Base-by-base conservation (phyloP, 371 early-diverging fungal genomes). In the Circinella minor region DNA sequence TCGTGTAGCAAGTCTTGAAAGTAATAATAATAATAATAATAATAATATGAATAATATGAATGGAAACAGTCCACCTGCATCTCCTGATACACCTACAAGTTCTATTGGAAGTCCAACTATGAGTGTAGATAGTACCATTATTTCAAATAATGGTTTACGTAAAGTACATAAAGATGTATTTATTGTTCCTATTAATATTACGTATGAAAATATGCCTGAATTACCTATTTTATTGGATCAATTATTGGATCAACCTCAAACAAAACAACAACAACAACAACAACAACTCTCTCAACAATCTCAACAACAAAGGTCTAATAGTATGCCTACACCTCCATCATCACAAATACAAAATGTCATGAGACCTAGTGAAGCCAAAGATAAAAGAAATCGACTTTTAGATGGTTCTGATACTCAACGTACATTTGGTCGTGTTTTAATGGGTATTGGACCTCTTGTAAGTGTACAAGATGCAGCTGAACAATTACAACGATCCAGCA, bases 141-240 rank as follows among this genome's bases (percentile, higher is more conserved):
- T 11, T 11, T 8, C 17, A 17, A 5, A 4, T 15, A 51, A 51
- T 51, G 67, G 76, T n/a, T 36, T 57, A 4, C 59, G 61, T 17
- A 17, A 5, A 36, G 63, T 69, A 4, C 78, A 80, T 38, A 70
- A 77, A 14, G 84, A 84, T 61, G 80, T 81, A 6, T 74, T 80
- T 3, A 70, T 85, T 62, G 78, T 85, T 0, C 85, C 85, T 2
- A 81, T 85, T 65, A 82, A 85, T 47, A 82, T 85, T 51, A 77
- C 80, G 1, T 85, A 82, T 60, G 85, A 85, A 60, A 81, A 73
- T 36, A 72, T 81, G 9, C 85, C 85, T 2, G 85, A 85, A 18
- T 61, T 85, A 4, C 66, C 83, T 17, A 72, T 72, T 61, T 67
- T 85, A 14, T 75, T 82, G 54, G 83, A 82, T 47, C 72, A 80